Base-by-base conservation (phyloP, 2,329 filamentous ascomycete genomes). In the Verticillium longisporum region DNA sequence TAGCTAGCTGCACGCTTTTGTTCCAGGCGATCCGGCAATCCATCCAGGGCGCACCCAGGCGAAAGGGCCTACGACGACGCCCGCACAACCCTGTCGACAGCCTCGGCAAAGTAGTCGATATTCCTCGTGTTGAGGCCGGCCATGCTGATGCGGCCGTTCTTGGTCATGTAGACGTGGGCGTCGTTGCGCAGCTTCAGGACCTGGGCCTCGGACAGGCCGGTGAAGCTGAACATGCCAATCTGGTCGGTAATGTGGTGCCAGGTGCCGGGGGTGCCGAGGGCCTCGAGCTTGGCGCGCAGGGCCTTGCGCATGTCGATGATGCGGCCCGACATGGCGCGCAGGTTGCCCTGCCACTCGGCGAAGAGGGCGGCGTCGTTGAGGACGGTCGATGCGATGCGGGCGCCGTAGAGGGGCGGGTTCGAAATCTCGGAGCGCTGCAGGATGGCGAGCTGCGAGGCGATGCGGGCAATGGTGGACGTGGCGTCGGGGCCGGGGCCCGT, bases 201-300 rank as follows among this genome's bases (percentile, higher is more conserved):
- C 73, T 95, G 91, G 64, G 84, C 73, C 77, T 92, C 89, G 13
- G 75, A 84, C 73, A 96, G 77, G 13, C 91, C 91, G 1, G 91
- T 96, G 75, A 96, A 99, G 75, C 89, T 94, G 80, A 99, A 99
- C 95, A 99, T 99, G 79, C 95, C 95, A 72, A 99, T 99, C 83
- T 99, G 95, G 70, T 96, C 91, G 15, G 93, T 97, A 74, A 99
- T 96, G 78, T 99, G 95, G 72, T 93, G 91, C 95, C 95, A 99
- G 14, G 85, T 89, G 36, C 94, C 94, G 0, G 94, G 94, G 0
- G 95, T 97, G 34, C 85, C 86, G 62, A 94, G 83, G 71, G 88
- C 86, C 78, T 98, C 94, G 11, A 99, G 85, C 76, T 93, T 91
- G 61, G 80, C 78, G 58, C 91, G 85, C 68, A 99, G 79, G 3